phyloP scores from a whole-genome alignment of 2,329 filamentous ascomycete species.

The Pseudopyrenochaeta lycopersici region DNA sequence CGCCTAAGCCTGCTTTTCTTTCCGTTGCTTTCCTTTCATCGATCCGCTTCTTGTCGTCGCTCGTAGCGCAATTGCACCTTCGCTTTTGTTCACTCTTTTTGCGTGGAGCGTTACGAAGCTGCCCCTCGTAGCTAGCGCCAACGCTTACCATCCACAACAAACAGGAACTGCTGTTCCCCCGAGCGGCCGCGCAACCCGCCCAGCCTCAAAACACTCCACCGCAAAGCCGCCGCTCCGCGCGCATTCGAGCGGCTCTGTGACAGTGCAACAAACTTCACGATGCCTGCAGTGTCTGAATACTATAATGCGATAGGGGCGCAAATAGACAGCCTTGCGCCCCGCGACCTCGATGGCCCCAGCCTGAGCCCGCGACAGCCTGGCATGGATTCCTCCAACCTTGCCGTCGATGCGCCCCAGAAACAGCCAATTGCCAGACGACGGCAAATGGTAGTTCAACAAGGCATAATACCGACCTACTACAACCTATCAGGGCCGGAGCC shows the following conservation, averaged over 20 bases:
- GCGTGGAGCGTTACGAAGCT: conserved; percentile 17
- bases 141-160: conserved; percentile 24
- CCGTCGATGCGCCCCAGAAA: conserved; percentile 19
- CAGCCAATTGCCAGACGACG: conserved; percentile 28
- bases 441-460: conserved; percentile 25
- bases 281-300: conserved; percentile 38
- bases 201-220: conserved; percentile 13
- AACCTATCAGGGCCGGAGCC: conserved; percentile 62
- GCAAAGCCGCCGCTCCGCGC: conserved; percentile 10
- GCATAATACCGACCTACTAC: conserved; percentile 70
- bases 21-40: conserved; percentile 1
- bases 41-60: conserved; percentile 2
- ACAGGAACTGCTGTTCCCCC: conserved; percentile 26
- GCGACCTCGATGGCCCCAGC: conserved; percentile 19
- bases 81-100: conserved; percentile 4
- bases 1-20: conserved; percentile 14
- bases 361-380: conserved; percentile 28
- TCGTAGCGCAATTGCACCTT: conserved; percentile 7
- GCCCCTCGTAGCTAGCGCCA: conserved; percentile 32
- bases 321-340: conserved; percentile 32
- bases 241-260: conserved; percentile 17
- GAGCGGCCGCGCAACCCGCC: conserved; percentile 21
- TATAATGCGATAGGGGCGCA: conserved; percentile 30
- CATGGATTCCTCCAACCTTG: conserved; percentile 17
- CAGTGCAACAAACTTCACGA: conserved; percentile 18